Conservation (phyloP, 495 filamentous ascomycete genomes). For the Stereocaulon alpinum region DNA sequence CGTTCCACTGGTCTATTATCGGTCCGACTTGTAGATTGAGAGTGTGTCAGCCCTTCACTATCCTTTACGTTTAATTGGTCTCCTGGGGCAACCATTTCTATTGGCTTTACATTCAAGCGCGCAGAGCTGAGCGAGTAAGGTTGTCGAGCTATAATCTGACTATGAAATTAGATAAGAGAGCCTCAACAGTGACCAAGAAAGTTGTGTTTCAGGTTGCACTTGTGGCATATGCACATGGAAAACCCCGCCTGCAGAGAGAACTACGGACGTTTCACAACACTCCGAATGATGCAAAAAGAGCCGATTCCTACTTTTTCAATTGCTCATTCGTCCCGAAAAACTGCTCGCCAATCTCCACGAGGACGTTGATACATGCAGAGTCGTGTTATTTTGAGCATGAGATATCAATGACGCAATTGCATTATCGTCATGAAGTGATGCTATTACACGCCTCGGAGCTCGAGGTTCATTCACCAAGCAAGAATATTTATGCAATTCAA, state of each 20-base stretch:
- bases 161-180: conserved; percentile 7
- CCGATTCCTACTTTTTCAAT: not conserved
- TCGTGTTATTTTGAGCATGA: not conserved
- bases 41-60: not conserved
- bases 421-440: not conserved
- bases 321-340: not conserved
- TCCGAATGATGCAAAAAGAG: not conserved
- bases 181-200: not conserved
- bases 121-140: not conserved
- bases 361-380: not conserved
- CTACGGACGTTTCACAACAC: not conserved
- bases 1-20: not conserved
- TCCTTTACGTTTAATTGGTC: conserved; percentile 2
- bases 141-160: not conserved
- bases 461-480: not conserved
- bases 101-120: conserved; percentile 6
- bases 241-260: not conserved
- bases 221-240: not conserved
- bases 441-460: not conserved
- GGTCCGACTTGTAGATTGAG: conserved; percentile 1
- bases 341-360: not conserved
- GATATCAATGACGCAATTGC: not conserved
- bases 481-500: not conserved
- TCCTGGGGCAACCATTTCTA: conserved; percentile 6
- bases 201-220: conserved; percentile 7